Percentiles rank a stretch among this genome's conserved stretches.
Evolutionary conservation across 179 eudicot species (phyloP).

Genomic region (Spergularia azorica): DNA sequence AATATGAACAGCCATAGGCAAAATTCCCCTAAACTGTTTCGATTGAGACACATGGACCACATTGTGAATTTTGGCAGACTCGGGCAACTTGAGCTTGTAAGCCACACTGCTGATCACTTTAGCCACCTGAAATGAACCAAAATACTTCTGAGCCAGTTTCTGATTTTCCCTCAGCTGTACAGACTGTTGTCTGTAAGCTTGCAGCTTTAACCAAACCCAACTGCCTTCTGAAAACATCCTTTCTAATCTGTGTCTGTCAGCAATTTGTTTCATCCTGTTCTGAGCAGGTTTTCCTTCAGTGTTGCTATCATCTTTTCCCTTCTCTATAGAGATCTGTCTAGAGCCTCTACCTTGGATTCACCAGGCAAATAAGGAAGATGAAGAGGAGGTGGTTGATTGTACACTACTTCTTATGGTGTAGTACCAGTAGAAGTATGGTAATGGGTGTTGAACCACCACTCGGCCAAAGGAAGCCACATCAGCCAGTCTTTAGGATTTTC

Average conservation of each 20-base stretch:
- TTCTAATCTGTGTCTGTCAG: too few relatives aligned
- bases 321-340: too few relatives aligned
- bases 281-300: too few relatives aligned
- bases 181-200: too few relatives aligned
- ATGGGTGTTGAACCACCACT: constrained; percentile 15
- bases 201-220: too few relatives aligned
- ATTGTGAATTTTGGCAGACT: neutral
- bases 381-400: neutral
- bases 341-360: neutral
- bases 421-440: neutral
- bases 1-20: neutral
- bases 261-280: too few relatives aligned
- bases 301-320: too few relatives aligned
- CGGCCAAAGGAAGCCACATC: neutral
- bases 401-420: neutral
- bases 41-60: neutral
- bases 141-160: neutral
- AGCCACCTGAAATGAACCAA: neutral
- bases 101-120: neutral
- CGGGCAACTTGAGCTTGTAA: neutral
- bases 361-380: constrained; percentile 8
- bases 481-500: neutral
- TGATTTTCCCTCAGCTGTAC: neutral
- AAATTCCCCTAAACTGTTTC: neutral
- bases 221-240: too few relatives aligned